Percentiles rank a stretch among this genome's conserved stretches.
Evolutionary conservation across 192 early-diverging fungal genomes (phyloP).

Genomic region (Entophlyctis luteolus): DNA sequence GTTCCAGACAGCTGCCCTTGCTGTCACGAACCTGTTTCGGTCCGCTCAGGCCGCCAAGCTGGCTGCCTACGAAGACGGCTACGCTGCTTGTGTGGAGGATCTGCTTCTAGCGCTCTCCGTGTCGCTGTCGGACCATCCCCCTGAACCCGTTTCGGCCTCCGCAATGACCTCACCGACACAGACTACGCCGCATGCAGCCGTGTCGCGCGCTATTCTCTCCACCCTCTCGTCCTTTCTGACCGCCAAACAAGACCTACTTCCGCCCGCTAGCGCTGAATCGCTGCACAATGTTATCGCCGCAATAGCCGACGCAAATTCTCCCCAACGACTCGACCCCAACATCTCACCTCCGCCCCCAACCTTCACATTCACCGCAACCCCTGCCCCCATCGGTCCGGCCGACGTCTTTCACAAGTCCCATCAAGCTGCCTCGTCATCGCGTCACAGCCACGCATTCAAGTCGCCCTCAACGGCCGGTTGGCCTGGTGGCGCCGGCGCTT

Average conservation of each 20-base stretch:
- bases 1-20: conserved; percentile 15
- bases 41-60: background rate
- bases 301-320: background rate
- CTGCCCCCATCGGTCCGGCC: background rate
- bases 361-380: background rate
- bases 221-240: background rate
- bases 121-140: too few species aligned
- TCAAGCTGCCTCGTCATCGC: too few species aligned
- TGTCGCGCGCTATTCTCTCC: background rate
- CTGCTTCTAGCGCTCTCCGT: background rate
- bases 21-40: conserved; percentile 7
- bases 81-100: background rate
- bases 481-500: too few species aligned
- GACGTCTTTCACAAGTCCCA: background rate
- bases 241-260: background rate
- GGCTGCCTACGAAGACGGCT: conserved; percentile 4
- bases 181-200: background rate
- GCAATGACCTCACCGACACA: too few species aligned
- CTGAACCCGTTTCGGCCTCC: too few species aligned
- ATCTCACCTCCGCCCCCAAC: background rate
- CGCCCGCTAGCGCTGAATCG: background rate
- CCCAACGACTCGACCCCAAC: background rate
- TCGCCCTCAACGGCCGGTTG: too few species aligned
- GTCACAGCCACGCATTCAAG: too few species aligned
- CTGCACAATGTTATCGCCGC: background rate